Evolutionary conservation across 192 early-diverging fungal genomes (phyloP).

Genomic region (Coemansia sp.): DNA sequence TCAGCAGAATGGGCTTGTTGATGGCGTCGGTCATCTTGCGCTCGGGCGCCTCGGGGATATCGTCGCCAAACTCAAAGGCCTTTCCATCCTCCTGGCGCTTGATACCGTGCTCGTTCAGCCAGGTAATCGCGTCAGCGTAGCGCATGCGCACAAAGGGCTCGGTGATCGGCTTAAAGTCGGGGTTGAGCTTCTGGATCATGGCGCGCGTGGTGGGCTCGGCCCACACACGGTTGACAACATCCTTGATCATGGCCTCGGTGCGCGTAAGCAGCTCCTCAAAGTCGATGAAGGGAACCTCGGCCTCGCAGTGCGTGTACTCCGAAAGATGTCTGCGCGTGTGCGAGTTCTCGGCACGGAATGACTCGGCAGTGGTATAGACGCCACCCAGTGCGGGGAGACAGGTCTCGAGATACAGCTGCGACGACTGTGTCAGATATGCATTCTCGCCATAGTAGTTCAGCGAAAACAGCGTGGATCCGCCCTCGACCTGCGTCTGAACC

Average conservation of each 20-base stretch:
- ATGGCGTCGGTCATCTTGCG: conserved; percentile 99
- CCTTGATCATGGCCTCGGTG: conserved; percentile 88
- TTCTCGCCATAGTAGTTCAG: conserved; percentile 97
- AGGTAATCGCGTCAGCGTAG: conserved; percentile 94
- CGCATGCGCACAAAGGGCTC: conserved; percentile 95
- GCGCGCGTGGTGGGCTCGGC: conserved; percentile 72
- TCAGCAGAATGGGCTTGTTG: conserved; percentile 90
- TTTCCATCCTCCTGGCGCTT: conserved; percentile 85
- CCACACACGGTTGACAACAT: conserved; percentile 78
- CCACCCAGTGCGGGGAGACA: conserved; percentile 93
- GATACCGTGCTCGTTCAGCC: conserved; percentile 88
- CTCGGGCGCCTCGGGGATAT: conserved; percentile 98
- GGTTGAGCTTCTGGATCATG: conserved; percentile 89
- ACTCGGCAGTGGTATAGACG: conserved; percentile 95
- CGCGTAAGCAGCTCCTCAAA: conserved; percentile 88
- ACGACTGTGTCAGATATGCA: conserved; percentile 98
- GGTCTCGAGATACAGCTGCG: conserved; percentile 98
- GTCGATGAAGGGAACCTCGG: conserved; percentile 90
- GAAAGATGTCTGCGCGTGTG: conserved; percentile 96
- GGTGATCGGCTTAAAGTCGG: conserved; percentile 68
- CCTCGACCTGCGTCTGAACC: conserved; percentile 99
- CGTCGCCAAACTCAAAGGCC: conserved; percentile 96
- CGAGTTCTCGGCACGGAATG: conserved; percentile 97
- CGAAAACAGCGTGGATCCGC: conserved; percentile 91
- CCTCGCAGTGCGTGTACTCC: conserved; percentile 97